Conservation (phyloP, 306 rosid genomes). For the Casuarina cunninghamiana region DNA sequence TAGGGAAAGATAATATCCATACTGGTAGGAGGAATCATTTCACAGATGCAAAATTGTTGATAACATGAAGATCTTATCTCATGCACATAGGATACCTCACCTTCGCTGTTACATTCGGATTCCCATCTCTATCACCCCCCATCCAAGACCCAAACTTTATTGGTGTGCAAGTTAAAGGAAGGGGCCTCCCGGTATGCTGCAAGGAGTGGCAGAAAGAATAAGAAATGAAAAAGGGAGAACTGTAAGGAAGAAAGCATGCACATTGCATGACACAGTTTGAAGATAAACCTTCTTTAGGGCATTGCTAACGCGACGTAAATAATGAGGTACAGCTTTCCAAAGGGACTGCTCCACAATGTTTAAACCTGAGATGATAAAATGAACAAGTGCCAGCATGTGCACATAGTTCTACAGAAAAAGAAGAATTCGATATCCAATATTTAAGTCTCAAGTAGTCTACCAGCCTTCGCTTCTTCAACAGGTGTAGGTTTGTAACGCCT, state of each 20-base stretch:
- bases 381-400: slow-evolving; percentile 8
- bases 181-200: slow-evolving; percentile 93
- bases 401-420: slow-evolving; percentile 9
- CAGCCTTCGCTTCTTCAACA: slow-evolving; percentile 97
- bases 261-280: slow-evolving; percentile 20
- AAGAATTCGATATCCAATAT: slow-evolving; percentile 21
- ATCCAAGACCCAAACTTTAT: slow-evolving; percentile 96
- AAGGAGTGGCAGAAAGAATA: slow-evolving; percentile 8
- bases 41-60: neutral
- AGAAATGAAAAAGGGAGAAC: slow-evolving; percentile 3
- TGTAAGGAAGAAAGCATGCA: neutral
- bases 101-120: slow-evolving; percentile 92
- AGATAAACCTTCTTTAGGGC: slow-evolving; percentile 81
- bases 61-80: slow-evolving; percentile 12
- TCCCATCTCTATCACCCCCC: slow-evolving; percentile 99
- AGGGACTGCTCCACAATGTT: slow-evolving; percentile 97
- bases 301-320: slow-evolving; percentile 89
- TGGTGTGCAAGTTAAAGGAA: slow-evolving; percentile 91
- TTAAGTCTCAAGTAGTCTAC: slow-evolving; percentile 41
- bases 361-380: slow-evolving; percentile 56
- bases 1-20: neutral
- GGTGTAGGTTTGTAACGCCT: slow-evolving; percentile 93
- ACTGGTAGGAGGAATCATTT: neutral
- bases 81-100: slow-evolving; percentile 38
- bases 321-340: slow-evolving; percentile 97